Evolutionary conservation across 2,329 filamentous ascomycete genomes (phyloP).

Genomic region (Fusarium liriodendri): DNA sequence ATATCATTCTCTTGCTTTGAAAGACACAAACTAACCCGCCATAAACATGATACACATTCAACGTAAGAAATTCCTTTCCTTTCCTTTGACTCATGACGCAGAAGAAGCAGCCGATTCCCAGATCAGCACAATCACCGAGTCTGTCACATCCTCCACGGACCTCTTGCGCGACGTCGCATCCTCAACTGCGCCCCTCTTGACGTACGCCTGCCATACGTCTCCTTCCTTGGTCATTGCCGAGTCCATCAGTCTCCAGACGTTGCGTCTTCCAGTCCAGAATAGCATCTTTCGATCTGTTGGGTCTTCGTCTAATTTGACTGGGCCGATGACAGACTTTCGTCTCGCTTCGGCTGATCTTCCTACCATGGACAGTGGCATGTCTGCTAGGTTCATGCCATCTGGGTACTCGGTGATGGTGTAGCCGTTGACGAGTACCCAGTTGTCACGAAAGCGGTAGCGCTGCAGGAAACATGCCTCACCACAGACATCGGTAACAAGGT

Average conservation of each 20-base stretch:
- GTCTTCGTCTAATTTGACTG: slow-evolving; percentile 48
- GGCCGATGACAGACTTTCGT: slow-evolving; percentile 39
- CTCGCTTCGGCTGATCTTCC: slow-evolving; percentile 2
- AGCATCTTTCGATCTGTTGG: slow-evolving; percentile 47
- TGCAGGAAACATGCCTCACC: slow-evolving; percentile 61
- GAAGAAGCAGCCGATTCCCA: slow-evolving; percentile 38
- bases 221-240: slow-evolving; percentile 49
- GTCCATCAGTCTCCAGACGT: slow-evolving; percentile 57
- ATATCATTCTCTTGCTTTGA: neutral
- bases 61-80: slow-evolving; percentile 27
- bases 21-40: neutral
- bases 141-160: slow-evolving; percentile 19
- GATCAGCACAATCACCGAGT: slow-evolving; percentile 44
- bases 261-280: slow-evolving; percentile 50
- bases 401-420: slow-evolving; percentile 58
- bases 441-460: slow-evolving; percentile 57
- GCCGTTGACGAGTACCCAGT: slow-evolving; percentile 61
- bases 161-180: slow-evolving; percentile 31
- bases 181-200: slow-evolving; percentile 46
- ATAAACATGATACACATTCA: slow-evolving; percentile 24
- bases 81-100: slow-evolving; percentile 18
- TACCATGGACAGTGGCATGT: slow-evolving; percentile 26
- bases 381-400: slow-evolving; percentile 47
- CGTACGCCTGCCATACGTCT: slow-evolving; percentile 60
- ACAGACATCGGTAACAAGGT: slow-evolving; percentile 55